These are phyloP conservation scores for Passalora sequoiae DNA, from an alignment of 2,329 filamentous ascomycete species.

Conservation along the genomic window DNA sequence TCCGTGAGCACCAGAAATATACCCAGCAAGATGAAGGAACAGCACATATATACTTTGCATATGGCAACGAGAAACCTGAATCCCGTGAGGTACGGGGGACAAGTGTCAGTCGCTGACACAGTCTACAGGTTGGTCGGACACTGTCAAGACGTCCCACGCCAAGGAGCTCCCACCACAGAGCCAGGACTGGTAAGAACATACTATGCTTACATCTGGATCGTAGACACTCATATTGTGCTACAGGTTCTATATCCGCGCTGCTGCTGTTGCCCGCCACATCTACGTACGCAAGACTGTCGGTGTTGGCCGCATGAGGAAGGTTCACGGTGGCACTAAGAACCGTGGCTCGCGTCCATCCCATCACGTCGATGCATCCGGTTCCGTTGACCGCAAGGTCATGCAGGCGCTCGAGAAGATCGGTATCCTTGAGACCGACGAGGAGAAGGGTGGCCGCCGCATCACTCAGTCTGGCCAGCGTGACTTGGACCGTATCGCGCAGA, in stretches of 20 bases:
- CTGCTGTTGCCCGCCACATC: slow-evolving; percentile 93
- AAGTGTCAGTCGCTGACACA: slow-evolving; percentile 40
- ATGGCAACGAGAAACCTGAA: slow-evolving; percentile 43
- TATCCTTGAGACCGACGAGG: slow-evolving; percentile 94
- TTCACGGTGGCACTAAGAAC: slow-evolving; percentile 89
- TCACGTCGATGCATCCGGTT: slow-evolving; percentile 92
- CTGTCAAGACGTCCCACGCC: slow-evolving; percentile 94
- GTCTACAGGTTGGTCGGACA: slow-evolving; percentile 92
- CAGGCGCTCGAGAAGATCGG: slow-evolving; percentile 99
- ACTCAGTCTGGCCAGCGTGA: slow-evolving; percentile 98
- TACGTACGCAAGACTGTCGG: slow-evolving; percentile 99
- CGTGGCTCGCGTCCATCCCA: slow-evolving; percentile 84
- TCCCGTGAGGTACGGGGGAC: slow-evolving; percentile 50
- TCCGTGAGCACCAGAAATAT: slow-evolving; percentile 50
- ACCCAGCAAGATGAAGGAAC: slow-evolving; percentile 22
- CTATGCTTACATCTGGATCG: background rate
- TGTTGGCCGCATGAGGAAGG: slow-evolving; percentile 94
- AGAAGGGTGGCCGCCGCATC: slow-evolving; percentile 97
- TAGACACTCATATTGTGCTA: no score
- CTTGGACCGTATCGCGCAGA: slow-evolving; percentile 70
- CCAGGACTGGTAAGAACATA: slow-evolving; percentile 82
- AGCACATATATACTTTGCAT: slow-evolving; percentile 13
- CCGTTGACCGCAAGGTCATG: slow-evolving; percentile 94
- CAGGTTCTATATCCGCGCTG: slow-evolving; percentile 76
- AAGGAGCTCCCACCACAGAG: slow-evolving; percentile 98